Conservation (phyloP, 78 protist species). For the Dictyostelium citrinum region DNA sequence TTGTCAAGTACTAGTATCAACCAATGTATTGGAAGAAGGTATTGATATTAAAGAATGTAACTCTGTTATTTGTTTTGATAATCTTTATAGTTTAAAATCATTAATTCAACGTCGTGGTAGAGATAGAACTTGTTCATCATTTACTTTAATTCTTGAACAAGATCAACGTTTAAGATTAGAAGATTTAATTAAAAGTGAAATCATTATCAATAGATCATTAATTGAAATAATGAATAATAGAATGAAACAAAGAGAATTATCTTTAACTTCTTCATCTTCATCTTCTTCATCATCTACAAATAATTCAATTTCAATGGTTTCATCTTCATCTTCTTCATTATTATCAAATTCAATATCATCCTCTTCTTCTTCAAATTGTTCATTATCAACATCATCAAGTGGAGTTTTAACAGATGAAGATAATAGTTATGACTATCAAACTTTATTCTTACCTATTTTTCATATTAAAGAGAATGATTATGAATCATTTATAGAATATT, state of each 20-base stretch:
- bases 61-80: slow-evolving; percentile 44
- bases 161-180: neutral
- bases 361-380: neutral
- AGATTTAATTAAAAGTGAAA: neutral
- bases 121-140: slow-evolving; percentile 1
- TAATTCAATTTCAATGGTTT: neutral
- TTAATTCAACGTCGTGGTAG: slow-evolving; percentile 69
- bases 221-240: neutral
- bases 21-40: slow-evolving; percentile 80
- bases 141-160: neutral
- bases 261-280: neutral
- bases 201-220: neutral
- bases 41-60: slow-evolving; percentile 55
- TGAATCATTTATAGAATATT: neutral
- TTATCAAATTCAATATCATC: neutral
- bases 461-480: neutral
- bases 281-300: neutral
- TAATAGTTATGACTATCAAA: neutral
- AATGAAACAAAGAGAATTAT: neutral
- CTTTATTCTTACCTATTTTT: neutral
- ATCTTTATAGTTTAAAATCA: neutral
- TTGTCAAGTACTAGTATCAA: slow-evolving; percentile 24
- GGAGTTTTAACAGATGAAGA: neutral
- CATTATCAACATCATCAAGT: neutral
- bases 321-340: neutral